Conservation (phyloP, 305 asterid genomes). For the Rubia peregrina region DNA sequence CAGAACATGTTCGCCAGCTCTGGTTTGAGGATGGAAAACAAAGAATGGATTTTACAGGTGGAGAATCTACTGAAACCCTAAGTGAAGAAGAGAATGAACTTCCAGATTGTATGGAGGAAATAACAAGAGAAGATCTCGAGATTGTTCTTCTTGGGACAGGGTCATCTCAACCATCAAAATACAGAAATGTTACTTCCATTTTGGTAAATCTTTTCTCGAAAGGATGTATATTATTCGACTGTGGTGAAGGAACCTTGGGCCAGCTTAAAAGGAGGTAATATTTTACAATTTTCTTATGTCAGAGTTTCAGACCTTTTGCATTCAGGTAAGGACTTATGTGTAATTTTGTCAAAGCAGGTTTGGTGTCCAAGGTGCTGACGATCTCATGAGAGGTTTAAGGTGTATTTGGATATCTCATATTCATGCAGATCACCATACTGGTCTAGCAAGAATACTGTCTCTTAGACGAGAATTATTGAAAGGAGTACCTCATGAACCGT, state of each 20-base stretch:
- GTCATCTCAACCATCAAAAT: conserved; percentile 93
- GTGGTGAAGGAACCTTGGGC: conserved; percentile 95
- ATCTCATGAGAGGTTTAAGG: conserved; percentile 53
- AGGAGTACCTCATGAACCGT: conserved; percentile 56
- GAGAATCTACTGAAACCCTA: conserved; percentile 19
- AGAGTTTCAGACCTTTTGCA: not conserved
- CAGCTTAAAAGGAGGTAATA: conserved; percentile 83
- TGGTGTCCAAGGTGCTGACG: conserved; percentile 76
- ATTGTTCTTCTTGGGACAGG: conserved; percentile 96
- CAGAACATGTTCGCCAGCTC: conserved; percentile 40
- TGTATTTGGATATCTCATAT: conserved; percentile 96
- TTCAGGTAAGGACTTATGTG: not conserved
- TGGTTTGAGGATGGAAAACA: conserved; percentile 30
- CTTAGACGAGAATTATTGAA: conserved; percentile 54
- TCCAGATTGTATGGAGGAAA: conserved; percentile 70
- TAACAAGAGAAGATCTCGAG: conserved; percentile 74
- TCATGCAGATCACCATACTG: conserved; percentile 94
- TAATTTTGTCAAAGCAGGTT: conserved; percentile 37
- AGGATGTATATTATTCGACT: conserved; percentile 77
- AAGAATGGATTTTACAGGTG: conserved; percentile 11
- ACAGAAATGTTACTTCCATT: conserved; percentile 84
- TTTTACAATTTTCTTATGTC: conserved; percentile 2
- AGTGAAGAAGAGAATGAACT: conserved; percentile 49
- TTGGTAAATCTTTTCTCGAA: conserved; percentile 70
- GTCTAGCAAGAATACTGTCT: conserved; percentile 86